Percentiles rank a stretch among this genome's conserved stretches.
Conservation (phyloP, 805 yeast species). For the Debaryomyces maramus region DNA sequence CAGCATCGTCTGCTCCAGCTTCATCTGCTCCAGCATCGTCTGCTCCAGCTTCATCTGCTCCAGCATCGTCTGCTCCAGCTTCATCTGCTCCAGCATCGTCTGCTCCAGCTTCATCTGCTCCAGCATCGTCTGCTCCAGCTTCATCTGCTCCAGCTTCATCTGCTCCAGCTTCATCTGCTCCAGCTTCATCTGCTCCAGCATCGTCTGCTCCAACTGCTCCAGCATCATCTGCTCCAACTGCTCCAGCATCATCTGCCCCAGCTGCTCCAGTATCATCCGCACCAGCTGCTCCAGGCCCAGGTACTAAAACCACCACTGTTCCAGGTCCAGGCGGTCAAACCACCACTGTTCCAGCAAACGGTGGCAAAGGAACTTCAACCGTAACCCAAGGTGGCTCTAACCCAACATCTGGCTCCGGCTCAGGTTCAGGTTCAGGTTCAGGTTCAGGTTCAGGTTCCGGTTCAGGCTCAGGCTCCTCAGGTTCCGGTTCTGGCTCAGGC, state of each 20-base stretch:
- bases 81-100: too few species aligned
- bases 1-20: background rate
- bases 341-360: constrained; percentile 9
- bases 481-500: constrained; percentile 22
- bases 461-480: constrained; percentile 32
- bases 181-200: constrained; percentile 17
- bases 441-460: constrained; percentile 19
- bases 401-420: constrained; percentile 16
- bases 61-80: too few species aligned
- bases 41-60: constrained; percentile 12
- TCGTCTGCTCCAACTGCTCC: constrained; percentile 8
- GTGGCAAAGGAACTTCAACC: constrained; percentile 7
- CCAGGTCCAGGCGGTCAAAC: constrained; percentile 11
- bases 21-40: background rate
- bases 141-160: background rate
- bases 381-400: too few species aligned
- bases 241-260: background rate
- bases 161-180: background rate
- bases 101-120: constrained; percentile 15
- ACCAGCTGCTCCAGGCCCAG: constrained; percentile 15
- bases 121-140: constrained; percentile 13
- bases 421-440: too few species aligned
- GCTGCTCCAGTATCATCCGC: constrained; percentile 14
- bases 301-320: constrained; percentile 11
- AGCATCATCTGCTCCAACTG: background rate